These are phyloP conservation scores for Trichoderma semiorbis DNA, from an alignment of 2,329 filamentous ascomycete genomes.

Conservation along the genomic window DNA sequence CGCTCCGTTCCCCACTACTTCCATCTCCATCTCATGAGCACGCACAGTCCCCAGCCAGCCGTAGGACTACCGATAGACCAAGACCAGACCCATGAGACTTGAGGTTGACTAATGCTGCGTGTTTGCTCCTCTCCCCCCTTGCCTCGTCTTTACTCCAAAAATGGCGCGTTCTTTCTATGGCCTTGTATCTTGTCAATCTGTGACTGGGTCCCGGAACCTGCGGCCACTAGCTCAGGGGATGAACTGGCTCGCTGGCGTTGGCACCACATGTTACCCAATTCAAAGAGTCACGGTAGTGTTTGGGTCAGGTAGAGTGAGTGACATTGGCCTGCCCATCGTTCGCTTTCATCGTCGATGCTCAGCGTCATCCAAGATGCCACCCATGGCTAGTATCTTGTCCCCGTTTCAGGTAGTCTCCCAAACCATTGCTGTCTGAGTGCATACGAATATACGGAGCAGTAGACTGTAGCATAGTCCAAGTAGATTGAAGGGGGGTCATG, in stretches of 20 bases:
- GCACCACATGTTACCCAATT: neutral
- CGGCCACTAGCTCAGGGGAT: conserved; percentile 19
- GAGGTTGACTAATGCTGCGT: neutral
- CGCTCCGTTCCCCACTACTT: neutral
- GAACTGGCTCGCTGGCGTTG: conserved; percentile 12
- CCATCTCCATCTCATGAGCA: neutral
- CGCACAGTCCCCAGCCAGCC: neutral
- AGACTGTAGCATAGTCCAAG: neutral
- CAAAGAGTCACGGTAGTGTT: neutral
- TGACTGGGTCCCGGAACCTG: conserved; percentile 16
- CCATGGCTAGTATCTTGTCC: neutral
- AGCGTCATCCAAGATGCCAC: neutral
- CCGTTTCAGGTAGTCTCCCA: neutral
- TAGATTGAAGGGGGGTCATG: neutral
- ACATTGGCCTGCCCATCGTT: conserved; percentile 1
- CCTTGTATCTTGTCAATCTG: conserved; percentile 8
- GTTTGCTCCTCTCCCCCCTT: neutral
- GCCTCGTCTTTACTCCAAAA: neutral
- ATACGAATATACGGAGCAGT: neutral
- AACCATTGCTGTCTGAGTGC: neutral
- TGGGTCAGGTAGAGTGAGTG: neutral
- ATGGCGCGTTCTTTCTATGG: conserved; percentile 11
- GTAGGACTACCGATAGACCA: neutral
- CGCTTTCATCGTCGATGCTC: neutral
- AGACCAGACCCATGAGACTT: neutral